phyloP scores from a whole-genome alignment of 495 filamentous ascomycete genomes.

The Penicillium mononematosum region DNA sequence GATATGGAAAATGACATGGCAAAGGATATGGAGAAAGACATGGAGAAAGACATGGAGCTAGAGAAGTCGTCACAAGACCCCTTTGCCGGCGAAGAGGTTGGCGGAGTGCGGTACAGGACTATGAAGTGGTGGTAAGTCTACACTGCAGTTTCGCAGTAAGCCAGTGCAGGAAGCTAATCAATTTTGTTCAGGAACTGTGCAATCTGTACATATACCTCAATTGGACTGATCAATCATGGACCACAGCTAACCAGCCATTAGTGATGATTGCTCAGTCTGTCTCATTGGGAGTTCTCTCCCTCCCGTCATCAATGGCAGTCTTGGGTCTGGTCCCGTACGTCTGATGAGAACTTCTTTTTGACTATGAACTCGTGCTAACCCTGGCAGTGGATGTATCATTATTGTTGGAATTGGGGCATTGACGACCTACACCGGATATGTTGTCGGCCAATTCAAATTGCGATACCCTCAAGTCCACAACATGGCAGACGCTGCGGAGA shows the following conservation, averaged over 20 bases:
- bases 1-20: not conserved
- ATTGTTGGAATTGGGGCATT: not conserved
- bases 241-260: conserved; percentile 1
- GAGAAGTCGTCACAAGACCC: conserved; percentile 1
- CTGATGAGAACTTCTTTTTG: not conserved
- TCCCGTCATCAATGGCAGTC: conserved; percentile 58
- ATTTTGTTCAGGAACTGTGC: not conserved
- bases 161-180: not conserved
- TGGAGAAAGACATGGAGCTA: not conserved
- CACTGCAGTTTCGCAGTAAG: not conserved
- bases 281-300: conserved; percentile 58
- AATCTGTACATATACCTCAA: not conserved
- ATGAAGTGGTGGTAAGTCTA: conserved; percentile 7
- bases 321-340: conserved; percentile 56
- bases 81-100: not conserved
- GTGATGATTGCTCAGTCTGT: conserved; percentile 64
- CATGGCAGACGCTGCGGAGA: conserved; percentile 65
- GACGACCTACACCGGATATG: conserved; percentile 24
- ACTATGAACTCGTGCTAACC: not conserved
- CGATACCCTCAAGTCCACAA: conserved; percentile 29
- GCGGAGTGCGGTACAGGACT: conserved; percentile 4
- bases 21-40: not conserved
- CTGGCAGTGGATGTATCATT: conserved; percentile 1
- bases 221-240: not conserved
- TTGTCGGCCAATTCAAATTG: conserved; percentile 28